Conservation (phyloP, 305 asterid species). For the Lippia alba region DNA sequence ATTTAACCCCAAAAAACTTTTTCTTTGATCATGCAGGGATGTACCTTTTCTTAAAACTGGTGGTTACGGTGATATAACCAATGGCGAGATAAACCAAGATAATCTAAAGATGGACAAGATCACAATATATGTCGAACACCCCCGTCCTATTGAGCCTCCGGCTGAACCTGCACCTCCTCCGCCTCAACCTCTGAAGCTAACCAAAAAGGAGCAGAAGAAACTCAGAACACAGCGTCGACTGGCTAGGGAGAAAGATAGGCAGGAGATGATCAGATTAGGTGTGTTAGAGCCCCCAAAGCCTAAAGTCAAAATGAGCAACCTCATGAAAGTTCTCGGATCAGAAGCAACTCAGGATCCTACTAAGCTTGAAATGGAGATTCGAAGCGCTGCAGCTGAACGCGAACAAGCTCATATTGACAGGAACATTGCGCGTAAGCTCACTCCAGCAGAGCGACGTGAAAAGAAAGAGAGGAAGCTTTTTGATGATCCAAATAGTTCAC, state of each 20-base stretch:
- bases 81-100: conserved; percentile 50
- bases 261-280: conserved; percentile 94
- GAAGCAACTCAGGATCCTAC: conserved; percentile 99
- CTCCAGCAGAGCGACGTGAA: conserved; percentile 91
- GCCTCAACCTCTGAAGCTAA: conserved; percentile 92
- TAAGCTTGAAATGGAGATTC: conserved; percentile 85
- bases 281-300: conserved; percentile 89
- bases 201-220: conserved; percentile 95
- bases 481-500: conserved; percentile 52
- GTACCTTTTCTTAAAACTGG: conserved; percentile 67
- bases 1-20: not conserved
- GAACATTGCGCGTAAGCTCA: conserved; percentile 87
- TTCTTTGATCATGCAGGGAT: conserved; percentile 58
- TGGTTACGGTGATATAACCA: conserved; percentile 55
- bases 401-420: conserved; percentile 96
- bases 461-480: conserved; percentile 91
- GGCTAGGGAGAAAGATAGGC: conserved; percentile 84
- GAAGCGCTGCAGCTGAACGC: conserved; percentile 98
- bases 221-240: conserved; percentile 86
- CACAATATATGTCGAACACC: conserved; percentile 85
- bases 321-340: conserved; percentile 93
- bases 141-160: conserved; percentile 93
- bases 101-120: conserved; percentile 73
- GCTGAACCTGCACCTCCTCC: conserved; percentile 93
- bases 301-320: conserved; percentile 95